Evolutionary conservation across 345 rosid species (phyloP).

Genomic region (Citrus unshiu): DNA sequence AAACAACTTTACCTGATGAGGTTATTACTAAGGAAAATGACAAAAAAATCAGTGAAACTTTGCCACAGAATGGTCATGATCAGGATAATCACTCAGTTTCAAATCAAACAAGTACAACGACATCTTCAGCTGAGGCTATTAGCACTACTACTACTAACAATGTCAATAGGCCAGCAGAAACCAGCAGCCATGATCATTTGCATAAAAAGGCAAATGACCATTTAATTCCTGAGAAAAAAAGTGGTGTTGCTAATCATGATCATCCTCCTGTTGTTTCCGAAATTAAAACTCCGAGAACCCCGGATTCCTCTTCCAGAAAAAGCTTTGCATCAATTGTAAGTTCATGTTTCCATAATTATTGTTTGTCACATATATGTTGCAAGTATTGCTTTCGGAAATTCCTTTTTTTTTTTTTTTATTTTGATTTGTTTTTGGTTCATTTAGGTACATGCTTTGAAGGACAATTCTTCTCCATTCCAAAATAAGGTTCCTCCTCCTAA

Average conservation of each 20-base stretch:
- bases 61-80: not conserved
- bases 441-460: slow-evolving; percentile 45
- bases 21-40: slow-evolving; percentile 12
- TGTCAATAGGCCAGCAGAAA: not conserved
- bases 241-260: slow-evolving; percentile 7
- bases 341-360: not conserved
- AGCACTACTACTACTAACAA: not conserved
- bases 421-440: not conserved
- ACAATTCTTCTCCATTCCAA: slow-evolving; percentile 37
- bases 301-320: slow-evolving; percentile 39
- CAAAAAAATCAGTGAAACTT: slow-evolving; percentile 8
- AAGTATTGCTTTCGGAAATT: no score
- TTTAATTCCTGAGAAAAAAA: slow-evolving; percentile 15
- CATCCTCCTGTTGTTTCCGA: not conserved
- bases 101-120: not conserved
- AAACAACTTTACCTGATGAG: not conserved
- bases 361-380: no score
- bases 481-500: slow-evolving; percentile 28
- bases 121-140: not conserved
- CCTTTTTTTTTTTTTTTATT: not conserved
- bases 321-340: slow-evolving; percentile 64
- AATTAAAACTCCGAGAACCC: slow-evolving; percentile 3
- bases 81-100: not conserved
- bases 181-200: not conserved
- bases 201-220: slow-evolving; percentile 3